These are phyloP conservation scores for Onygena corvina DNA, from an alignment of 2,329 filamentous ascomycete species.

Conservation along the genomic window DNA sequence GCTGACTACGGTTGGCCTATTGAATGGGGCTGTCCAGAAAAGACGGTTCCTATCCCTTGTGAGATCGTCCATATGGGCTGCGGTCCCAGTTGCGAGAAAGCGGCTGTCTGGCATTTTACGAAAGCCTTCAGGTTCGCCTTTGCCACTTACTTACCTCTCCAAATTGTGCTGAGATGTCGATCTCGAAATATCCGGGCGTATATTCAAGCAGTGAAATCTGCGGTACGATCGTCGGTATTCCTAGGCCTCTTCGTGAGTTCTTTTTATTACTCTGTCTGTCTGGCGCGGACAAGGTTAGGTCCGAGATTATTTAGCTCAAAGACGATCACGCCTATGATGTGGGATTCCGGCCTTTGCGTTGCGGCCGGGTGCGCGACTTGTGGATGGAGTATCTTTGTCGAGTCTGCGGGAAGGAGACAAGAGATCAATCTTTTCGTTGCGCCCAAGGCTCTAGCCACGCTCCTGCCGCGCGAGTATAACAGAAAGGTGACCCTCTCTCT, in stretches of 20 bases:
- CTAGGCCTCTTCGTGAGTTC: constrained; percentile 63
- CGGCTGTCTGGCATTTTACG: constrained; percentile 56
- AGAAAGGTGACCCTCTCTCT: constrained; percentile 26
- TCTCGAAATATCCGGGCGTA: constrained; percentile 36
- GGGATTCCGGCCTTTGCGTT: constrained; percentile 53
- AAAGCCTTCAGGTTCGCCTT: constrained; percentile 63
- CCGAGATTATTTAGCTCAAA: constrained; percentile 53
- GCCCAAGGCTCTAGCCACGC: constrained; percentile 61
- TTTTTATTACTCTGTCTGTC: constrained; percentile 78
- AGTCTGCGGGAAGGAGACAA: constrained; percentile 52
- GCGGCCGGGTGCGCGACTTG: constrained; percentile 60
- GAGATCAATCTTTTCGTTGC: constrained; percentile 73
- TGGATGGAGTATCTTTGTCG: constrained; percentile 69
- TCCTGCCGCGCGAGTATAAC: constrained; percentile 60
- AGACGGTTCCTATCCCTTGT: constrained; percentile 63
- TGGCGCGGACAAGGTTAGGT: constrained; percentile 60
- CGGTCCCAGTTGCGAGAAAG: constrained; percentile 54
- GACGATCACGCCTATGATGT: constrained; percentile 42
- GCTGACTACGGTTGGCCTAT: constrained; percentile 55
- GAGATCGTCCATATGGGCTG: constrained; percentile 72
- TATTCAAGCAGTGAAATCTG: constrained; percentile 45
- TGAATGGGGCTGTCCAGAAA: constrained; percentile 60
- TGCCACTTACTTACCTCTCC: constrained; percentile 64
- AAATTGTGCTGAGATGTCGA: constrained; percentile 50
- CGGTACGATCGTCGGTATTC: constrained; percentile 62